These are phyloP conservation scores for Breynia disticha DNA, from an alignment of 441 rosid genomes.

Conservation along the genomic window DNA sequence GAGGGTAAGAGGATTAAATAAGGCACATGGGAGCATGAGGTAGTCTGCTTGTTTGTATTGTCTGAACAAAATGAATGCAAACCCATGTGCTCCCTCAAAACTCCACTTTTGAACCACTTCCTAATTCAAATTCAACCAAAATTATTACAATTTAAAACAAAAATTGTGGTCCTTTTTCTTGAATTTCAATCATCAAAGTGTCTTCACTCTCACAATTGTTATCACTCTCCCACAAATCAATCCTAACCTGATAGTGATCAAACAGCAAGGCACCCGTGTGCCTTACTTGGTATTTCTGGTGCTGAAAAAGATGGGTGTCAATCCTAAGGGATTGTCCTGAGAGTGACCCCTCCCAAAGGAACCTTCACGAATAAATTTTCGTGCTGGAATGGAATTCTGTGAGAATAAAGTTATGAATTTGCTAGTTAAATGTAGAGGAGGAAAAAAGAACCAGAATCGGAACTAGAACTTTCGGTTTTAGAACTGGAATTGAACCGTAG, in stretches of 20 bases:
- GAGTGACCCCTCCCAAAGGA: neutral
- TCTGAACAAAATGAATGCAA: slow-evolving; percentile 24
- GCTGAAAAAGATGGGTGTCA: slow-evolving; percentile 17
- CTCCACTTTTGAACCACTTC: neutral
- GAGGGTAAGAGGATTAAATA: slow-evolving; percentile 3
- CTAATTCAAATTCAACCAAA: neutral
- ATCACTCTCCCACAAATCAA: slow-evolving; percentile 6
- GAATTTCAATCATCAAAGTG: slow-evolving; percentile 9
- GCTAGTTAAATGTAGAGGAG: too few relatives aligned
- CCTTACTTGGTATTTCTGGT: slow-evolving; percentile 12
- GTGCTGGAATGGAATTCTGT: neutral
- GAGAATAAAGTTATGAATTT: too few relatives aligned
- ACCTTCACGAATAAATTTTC: neutral
- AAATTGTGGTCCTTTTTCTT: slow-evolving; percentile 7
- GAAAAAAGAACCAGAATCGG: too few relatives aligned
- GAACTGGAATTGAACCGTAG: too few relatives aligned
- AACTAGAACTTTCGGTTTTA: too few relatives aligned
- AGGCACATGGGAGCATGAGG: slow-evolving; percentile 33
- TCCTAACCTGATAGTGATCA: slow-evolving; percentile 22
- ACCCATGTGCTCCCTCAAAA: slow-evolving; percentile 20
- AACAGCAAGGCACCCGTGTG: slow-evolving; percentile 27
- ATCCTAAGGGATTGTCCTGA: neutral
- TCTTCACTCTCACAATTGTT: slow-evolving; percentile 1
- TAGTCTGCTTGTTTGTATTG: slow-evolving; percentile 13
- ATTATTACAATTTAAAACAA: too few relatives aligned